These are phyloP conservation scores for Periglandula ipomoeae DNA, from an alignment of 2,329 filamentous ascomycete species.

Conservation along the genomic window DNA sequence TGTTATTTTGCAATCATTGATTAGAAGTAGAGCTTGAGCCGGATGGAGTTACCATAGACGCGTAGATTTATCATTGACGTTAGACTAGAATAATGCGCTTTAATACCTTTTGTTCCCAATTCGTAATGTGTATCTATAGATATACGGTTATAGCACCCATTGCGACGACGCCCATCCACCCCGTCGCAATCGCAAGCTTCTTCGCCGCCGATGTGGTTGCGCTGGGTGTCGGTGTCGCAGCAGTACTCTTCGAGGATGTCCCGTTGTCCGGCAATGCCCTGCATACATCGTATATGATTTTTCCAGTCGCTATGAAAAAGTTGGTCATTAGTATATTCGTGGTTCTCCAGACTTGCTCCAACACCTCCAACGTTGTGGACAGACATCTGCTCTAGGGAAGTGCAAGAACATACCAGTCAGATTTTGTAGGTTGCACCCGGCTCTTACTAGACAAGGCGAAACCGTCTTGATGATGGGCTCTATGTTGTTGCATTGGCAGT, in stretches of 20 bases:
- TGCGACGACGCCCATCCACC: not conserved
- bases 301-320: slow-evolving; percentile 6
- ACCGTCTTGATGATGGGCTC: slow-evolving; percentile 24
- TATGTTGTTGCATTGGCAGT: slow-evolving; percentile 29
- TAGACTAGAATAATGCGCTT: too few species aligned
- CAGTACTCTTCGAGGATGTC: not conserved
- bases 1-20: too few species aligned
- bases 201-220: not conserved
- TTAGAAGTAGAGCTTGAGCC: too few species aligned
- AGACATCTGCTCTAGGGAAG: too few species aligned
- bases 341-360: too few species aligned
- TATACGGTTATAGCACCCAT: not conserved
- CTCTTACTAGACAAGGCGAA: slow-evolving; percentile 25
- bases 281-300: slow-evolving; percentile 6
- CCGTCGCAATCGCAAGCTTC: not conserved
- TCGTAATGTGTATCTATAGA: not conserved
- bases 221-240: not conserved
- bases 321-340: too few species aligned
- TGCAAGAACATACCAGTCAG: slow-evolving; percentile 22
- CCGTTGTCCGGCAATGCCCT: not conserved
- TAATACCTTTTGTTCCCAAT: too few species aligned
- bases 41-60: too few species aligned
- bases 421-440: slow-evolving; percentile 25
- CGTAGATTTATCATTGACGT: not conserved
- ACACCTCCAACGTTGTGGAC: too few species aligned